Conservation (phyloP, 768 basidiomycete species). For the Tulasnella sp. region DNA sequence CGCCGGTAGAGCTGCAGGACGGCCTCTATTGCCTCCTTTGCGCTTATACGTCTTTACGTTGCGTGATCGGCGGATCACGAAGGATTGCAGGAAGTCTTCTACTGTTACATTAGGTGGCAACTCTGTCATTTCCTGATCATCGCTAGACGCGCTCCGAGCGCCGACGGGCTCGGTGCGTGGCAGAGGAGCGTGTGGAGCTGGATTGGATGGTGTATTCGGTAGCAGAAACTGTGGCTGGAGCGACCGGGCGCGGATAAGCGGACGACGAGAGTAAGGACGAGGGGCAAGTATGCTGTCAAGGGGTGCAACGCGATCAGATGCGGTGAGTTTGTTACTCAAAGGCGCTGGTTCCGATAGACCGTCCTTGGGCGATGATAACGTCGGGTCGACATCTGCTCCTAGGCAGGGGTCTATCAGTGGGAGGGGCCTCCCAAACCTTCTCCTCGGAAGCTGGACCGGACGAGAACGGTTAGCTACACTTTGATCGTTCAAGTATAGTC, state of each 20-base stretch:
- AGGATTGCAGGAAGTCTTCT: background rate
- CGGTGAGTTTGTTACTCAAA: background rate
- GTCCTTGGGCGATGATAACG: slow-evolving; percentile 2
- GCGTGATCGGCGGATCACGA: slow-evolving; percentile 1
- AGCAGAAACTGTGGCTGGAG: background rate
- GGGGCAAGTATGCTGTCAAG: background rate
- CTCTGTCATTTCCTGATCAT: background rate
- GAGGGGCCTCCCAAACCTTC: slow-evolving; percentile 2
- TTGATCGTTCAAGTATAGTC: background rate
- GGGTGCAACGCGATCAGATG: background rate
- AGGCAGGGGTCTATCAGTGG: slow-evolving; percentile 1
- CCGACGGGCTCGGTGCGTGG: background rate
- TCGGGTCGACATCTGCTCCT: background rate
- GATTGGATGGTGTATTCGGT: background rate
- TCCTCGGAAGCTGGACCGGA: slow-evolving; percentile 2
- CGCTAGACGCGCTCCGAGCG: background rate
- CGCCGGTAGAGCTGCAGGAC: background rate
- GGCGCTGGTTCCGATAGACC: background rate
- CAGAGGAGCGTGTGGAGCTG: background rate
- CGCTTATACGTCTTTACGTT: background rate
- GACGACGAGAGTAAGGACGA: background rate
- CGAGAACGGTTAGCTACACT: background rate
- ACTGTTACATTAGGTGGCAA: background rate
- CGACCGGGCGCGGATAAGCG: slow-evolving; percentile 12
- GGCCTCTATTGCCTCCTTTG: background rate